Conservation (phyloP, 257 asterid genomes). For the Echites panduratus region DNA sequence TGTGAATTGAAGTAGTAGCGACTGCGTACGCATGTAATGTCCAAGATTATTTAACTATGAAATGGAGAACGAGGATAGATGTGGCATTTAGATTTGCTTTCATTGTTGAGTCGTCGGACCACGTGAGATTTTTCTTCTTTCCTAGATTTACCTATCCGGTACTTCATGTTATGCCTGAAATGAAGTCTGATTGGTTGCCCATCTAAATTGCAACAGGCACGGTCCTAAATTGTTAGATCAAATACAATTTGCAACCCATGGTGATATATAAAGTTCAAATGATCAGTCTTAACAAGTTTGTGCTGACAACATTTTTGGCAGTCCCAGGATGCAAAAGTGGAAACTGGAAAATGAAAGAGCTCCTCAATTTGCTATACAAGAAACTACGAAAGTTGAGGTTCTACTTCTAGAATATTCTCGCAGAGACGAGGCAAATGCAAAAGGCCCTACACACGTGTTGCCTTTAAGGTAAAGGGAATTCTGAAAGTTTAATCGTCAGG, state of each 20-base stretch:
- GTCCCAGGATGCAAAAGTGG: background rate
- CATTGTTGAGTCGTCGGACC: background rate
- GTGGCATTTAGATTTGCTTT: background rate
- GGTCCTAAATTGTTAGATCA: background rate
- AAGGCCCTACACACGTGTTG: background rate
- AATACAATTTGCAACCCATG: background rate
- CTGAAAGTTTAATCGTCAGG: conserved; percentile 28
- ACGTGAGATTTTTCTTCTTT: background rate
- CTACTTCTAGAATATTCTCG: background rate
- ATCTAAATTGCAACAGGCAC: background rate
- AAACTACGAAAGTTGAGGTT: background rate
- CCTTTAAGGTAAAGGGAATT: background rate
- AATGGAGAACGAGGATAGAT: background rate
- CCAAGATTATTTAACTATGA: background rate
- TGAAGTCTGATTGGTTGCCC: background rate
- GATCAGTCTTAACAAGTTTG: background rate
- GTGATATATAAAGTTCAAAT: background rate
- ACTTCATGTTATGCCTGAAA: background rate
- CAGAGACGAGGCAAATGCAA: background rate
- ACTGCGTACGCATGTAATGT: background rate
- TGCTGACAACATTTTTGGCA: background rate
- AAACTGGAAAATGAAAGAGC: background rate
- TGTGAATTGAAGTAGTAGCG: background rate
- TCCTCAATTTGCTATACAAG: conserved; percentile 3
- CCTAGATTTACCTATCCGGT: background rate